Conservation (phyloP, 495 filamentous ascomycete species). For the Aspergillus bridgeri region DNA sequence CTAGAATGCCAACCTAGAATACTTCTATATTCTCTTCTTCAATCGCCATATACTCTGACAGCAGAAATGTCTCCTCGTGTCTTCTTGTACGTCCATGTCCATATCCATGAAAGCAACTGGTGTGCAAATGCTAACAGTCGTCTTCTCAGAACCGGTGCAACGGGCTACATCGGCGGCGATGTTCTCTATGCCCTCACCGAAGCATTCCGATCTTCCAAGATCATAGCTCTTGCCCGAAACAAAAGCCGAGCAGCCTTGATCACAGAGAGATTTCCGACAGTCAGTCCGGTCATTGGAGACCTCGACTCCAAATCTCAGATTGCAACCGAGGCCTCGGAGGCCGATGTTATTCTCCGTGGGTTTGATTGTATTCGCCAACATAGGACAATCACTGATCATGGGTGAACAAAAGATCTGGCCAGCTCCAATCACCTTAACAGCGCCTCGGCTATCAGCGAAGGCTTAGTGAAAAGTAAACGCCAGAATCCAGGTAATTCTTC, state of each 20-base stretch:
- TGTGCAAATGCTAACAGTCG: too few relatives aligned
- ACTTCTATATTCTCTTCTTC: too few relatives aligned
- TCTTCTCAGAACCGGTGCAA: slow-evolving; percentile 42
- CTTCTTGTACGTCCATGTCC: too few relatives aligned
- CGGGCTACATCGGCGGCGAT: slow-evolving; percentile 66
- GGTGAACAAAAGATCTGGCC: slow-evolving; percentile 25
- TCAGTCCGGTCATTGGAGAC: slow-evolving; percentile 38
- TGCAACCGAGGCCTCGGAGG: slow-evolving; percentile 29
- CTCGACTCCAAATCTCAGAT: slow-evolving; percentile 26
- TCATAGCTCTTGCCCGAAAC: slow-evolving; percentile 58
- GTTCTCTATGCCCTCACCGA: slow-evolving; percentile 49
- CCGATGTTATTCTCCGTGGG: slow-evolving; percentile 42
- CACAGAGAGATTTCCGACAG: slow-evolving; percentile 37
- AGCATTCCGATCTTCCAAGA: slow-evolving; percentile 54
- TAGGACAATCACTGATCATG: neutral
- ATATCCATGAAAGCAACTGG: too few relatives aligned
- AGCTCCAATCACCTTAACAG: slow-evolving; percentile 30
- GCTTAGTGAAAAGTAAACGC: slow-evolving; percentile 16
- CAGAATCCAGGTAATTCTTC: neutral
- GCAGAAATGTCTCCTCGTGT: too few relatives aligned
- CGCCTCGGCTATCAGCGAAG: slow-evolving; percentile 26
- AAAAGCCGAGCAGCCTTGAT: slow-evolving; percentile 54
- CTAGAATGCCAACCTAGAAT: too few relatives aligned
- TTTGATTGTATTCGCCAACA: neutral
- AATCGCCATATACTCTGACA: too few relatives aligned